A percentile compares a stretch with the other conserved stretches of the same genome.
Conservation (phyloP, 2,329 filamentous ascomycete genomes). For the Penicillium sp. region DNA sequence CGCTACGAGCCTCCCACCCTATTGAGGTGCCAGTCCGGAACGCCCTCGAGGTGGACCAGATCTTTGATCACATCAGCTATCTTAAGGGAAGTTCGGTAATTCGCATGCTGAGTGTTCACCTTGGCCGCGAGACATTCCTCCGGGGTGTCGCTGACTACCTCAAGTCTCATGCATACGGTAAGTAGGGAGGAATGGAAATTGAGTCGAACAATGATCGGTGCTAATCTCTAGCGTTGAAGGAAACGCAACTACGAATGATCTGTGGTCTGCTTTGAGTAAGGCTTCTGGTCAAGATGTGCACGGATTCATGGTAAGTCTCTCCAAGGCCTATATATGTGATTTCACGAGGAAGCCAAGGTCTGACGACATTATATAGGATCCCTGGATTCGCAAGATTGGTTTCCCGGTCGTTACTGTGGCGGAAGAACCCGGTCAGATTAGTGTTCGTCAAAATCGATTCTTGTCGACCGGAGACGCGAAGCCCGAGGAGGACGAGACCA, state of each 20-base stretch:
- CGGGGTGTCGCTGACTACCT: slow-evolving; percentile 88
- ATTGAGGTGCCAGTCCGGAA: slow-evolving; percentile 95
- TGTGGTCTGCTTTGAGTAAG: slow-evolving; percentile 86
- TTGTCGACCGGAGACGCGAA: slow-evolving; percentile 88
- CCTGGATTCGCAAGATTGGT: slow-evolving; percentile 94
- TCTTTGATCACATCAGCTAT: slow-evolving; percentile 96
- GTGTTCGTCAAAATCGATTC: slow-evolving; percentile 83
- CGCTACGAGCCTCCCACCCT: slow-evolving; percentile 86
- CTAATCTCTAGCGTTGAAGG: slow-evolving; percentile 27
- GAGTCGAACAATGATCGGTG: not conserved
- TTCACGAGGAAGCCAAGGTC: not conserved
- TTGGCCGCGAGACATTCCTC: slow-evolving; percentile 85
- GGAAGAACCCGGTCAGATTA: slow-evolving; percentile 80
- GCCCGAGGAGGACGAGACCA: slow-evolving; percentile 84
- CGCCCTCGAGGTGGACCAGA: slow-evolving; percentile 94
- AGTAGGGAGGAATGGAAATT: slow-evolving; percentile 40
- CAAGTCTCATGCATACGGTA: slow-evolving; percentile 80
- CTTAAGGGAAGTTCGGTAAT: slow-evolving; percentile 95
- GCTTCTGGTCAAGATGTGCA: slow-evolving; percentile 86
- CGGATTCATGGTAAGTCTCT: slow-evolving; percentile 67
- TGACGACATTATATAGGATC: slow-evolving; percentile 50
- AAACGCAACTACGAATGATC: slow-evolving; percentile 85
- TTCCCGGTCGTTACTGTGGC: slow-evolving; percentile 86
- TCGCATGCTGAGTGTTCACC: slow-evolving; percentile 89
- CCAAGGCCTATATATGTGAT: not conserved